Conservation (phyloP, 1,284 basidiomycete species). For the Takashimella tepidaria region DNA sequence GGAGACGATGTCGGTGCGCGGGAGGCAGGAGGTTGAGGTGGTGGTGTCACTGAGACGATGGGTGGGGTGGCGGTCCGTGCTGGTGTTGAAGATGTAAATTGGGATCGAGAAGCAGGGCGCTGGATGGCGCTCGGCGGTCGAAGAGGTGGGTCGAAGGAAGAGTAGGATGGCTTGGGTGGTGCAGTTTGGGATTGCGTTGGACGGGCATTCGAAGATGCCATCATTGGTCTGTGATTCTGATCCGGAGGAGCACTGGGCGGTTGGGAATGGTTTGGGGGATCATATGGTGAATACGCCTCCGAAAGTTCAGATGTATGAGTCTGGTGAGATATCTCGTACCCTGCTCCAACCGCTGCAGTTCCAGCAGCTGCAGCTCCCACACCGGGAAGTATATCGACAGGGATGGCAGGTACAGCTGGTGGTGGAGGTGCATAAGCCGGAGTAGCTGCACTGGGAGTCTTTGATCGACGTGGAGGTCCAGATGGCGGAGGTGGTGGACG, state of each 20-base stretch:
- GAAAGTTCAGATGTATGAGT: conserved; percentile 6
- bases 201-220: conserved; percentile 7
- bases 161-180: conserved; percentile 5
- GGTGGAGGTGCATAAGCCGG: conserved; percentile 1
- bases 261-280: neutral
- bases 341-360: neutral
- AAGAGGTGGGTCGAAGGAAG: conserved; percentile 31
- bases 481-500: conserved; percentile 21
- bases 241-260: conserved; percentile 1
- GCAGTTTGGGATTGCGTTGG: conserved; percentile 10
- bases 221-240: conserved; percentile 8
- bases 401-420: neutral
- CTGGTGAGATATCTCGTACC: neutral
- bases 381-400: neutral
- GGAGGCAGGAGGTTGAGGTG: neutral
- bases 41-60: neutral
- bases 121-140: conserved; percentile 13
- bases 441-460: conserved; percentile 6
- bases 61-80: neutral
- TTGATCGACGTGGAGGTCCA: conserved; percentile 29
- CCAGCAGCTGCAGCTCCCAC: too few relatives aligned
- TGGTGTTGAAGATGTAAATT: conserved; percentile 11
- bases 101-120: conserved; percentile 10
- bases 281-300: neutral
- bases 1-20: neutral